Evolutionary conservation across 768 basidiomycete genomes (phyloP), one percentile per base, ranked within the genome.

Genomic region (Suillus variegatus): DNA sequence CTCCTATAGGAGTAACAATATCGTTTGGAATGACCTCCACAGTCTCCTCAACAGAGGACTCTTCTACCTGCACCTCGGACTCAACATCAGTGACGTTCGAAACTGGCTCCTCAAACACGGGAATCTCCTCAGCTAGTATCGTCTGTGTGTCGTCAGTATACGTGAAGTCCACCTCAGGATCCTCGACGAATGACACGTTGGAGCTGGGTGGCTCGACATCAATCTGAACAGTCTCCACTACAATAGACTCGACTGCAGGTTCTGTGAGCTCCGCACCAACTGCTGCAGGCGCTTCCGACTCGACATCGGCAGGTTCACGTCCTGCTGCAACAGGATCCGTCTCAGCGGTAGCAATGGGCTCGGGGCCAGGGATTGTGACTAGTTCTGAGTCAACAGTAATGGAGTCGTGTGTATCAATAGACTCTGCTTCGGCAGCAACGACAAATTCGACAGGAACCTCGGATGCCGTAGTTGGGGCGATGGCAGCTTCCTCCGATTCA

Each of bases 201-300:
- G 64, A 49, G 36, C 57, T 61, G 25, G 64, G 64, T 47, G 60
- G n/a, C 49, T 64, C 65, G 16, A 65, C 32, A 20, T 46, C 65
- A 10, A 63, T 63, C 32, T 51, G 16, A 14, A 63, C 40, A 25
- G 61, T 60, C 32, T 55, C 61, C n/a, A 22, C 20, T 20, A 25
- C 32, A 32, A 10, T 20, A 51, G 51, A 12, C 7, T 62, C 32
- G 57, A 20, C 32, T n/a, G 35, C 61, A 14, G 57, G 38, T 22
- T 55, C 54, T 36, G 20, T 55, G 20, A 20, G 35, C 35, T 55
- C 54, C 0, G 20, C 32, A 55, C 35, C 10, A 7, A 20, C 5
- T 60, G 47, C 64, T 64, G 46, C 40, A 54, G 63, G 32, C 8
- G 20, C 10, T 13, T 64, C 62, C 44, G 25, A 13, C 32, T 46